phyloP scores from a whole-genome alignment of 2,329 filamentous ascomycete genomes.

The Colletotrichum chrysophilum region DNA sequence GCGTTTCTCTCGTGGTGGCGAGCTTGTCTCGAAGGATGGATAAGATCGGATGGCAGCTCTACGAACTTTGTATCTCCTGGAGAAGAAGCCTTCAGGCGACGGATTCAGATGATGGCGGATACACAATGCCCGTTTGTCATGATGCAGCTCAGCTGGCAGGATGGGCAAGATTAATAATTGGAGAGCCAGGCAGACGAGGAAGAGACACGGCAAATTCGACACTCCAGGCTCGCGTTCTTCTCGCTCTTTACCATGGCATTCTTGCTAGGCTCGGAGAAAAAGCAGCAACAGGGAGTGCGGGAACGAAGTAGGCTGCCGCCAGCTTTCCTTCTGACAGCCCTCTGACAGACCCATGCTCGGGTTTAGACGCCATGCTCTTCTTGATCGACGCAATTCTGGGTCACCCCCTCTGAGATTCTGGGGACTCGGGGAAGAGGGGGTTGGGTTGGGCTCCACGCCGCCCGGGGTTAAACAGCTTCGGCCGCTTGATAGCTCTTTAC shows the following conservation, averaged over 20 bases:
- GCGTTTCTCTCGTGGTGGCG: background rate
- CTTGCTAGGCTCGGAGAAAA: background rate
- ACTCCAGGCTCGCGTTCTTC: background rate
- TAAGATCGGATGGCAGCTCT: background rate
- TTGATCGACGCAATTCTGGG: background rate
- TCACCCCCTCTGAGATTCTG: background rate
- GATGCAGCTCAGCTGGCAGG: background rate
- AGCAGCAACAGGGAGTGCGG: background rate
- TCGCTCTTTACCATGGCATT: background rate
- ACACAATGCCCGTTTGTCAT: background rate
- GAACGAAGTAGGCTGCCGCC: background rate
- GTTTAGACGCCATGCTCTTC: background rate
- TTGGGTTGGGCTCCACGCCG: background rate
- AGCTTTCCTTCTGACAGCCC: background rate
- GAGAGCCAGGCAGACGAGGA: background rate
- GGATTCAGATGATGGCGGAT: background rate
- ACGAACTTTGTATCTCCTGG: background rate
- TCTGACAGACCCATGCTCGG: constrained; percentile 6
- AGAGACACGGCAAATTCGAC: background rate
- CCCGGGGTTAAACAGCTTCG: background rate
- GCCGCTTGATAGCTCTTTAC: background rate
- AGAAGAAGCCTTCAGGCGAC: background rate
- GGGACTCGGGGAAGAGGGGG: background rate
- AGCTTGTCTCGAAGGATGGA: background rate
- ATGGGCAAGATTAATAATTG: background rate